phyloP scores from a whole-genome alignment of 2,329 filamentous ascomycete genomes.

The Domatiomyces catenatus region DNA sequence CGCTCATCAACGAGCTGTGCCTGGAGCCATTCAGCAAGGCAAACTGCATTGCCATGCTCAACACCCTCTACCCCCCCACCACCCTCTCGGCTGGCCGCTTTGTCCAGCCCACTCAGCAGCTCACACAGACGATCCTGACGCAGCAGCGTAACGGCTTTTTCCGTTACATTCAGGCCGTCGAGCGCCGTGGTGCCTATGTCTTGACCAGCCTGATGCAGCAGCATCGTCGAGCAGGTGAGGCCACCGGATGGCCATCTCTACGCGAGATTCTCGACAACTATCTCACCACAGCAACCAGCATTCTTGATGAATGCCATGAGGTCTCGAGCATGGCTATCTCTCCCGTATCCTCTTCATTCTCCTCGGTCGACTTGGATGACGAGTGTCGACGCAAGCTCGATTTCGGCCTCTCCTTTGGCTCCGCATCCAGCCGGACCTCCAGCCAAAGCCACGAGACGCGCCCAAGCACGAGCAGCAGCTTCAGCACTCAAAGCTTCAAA shows the following conservation, averaged over 20 bases:
- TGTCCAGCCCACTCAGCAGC: constrained; percentile 34
- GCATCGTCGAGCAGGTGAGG: constrained; percentile 35
- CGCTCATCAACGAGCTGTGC: constrained; percentile 50
- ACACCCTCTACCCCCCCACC: constrained; percentile 49
- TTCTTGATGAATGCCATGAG: constrained; percentile 44
- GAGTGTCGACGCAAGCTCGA: constrained; percentile 40
- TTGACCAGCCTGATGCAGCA: constrained; percentile 39
- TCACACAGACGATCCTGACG: constrained; percentile 38
- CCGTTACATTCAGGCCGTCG: constrained; percentile 44
- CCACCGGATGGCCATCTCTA: constrained; percentile 40
- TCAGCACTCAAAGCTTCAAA: constrained; percentile 15
- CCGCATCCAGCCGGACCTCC: constrained; percentile 25
- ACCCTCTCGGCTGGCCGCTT: constrained; percentile 22
- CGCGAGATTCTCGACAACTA: constrained; percentile 41
- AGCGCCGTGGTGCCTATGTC: constrained; percentile 39
- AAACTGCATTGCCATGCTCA: constrained; percentile 53
- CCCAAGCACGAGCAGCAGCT: constrained; percentile 18
- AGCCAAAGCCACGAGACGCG: constrained; percentile 19
- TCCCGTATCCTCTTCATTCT: constrained; percentile 11
- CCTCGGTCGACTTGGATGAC: constrained; percentile 20
- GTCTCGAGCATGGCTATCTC: constrained; percentile 30
- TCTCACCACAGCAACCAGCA: constrained; percentile 41
- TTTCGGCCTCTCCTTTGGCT: constrained; percentile 47
- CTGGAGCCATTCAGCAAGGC: constrained; percentile 47
- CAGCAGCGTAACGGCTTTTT: constrained; percentile 48